Evolutionary conservation across 2,329 filamentous ascomycete species (phyloP), one percentile per base, ranked within the genome.

Genomic region (Diaporthe citri): DNA sequence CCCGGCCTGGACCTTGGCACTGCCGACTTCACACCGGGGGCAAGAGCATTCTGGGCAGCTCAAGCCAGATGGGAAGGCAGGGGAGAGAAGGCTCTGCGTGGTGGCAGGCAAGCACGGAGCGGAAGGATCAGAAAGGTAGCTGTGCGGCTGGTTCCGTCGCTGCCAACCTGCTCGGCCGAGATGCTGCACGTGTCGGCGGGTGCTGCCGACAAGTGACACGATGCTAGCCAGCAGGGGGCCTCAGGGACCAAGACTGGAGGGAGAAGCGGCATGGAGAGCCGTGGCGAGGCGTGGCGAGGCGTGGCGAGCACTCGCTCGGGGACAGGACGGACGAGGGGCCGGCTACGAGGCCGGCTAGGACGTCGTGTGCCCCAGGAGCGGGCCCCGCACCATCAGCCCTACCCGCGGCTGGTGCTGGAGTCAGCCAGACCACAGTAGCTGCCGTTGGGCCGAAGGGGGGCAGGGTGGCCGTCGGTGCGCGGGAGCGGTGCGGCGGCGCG

Each of bases 181-280:
- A 48, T 72, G n/a, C 48, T 52, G 51, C 67, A 43, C 39, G 15
- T 52, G 39, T 59, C 39, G 20, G 34, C 66, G 51, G 51, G 67
- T 48, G n/a, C 34, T 67, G 60, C 71, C 71, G 71, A 43, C 60
- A 59, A 73, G n/a, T 62, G 51, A 59, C 31, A n/a, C 28, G 9
- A 41, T 9, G 31, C 43, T 17, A 31, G 48, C 39, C 52, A 34
- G 52, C 15, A 22, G 52, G 52, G 8, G 3, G n/a, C 12, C 7
- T 25, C 48, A 13, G 20, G 48, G 20, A 10, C 36, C 12, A 43
- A 4, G 57, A 8, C 57, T 28, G 10, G 36, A 43, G 22, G 12
- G 34, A 25, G 57, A 9, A n/a, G 15, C 4, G 20, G 5, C 43
- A 22, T 46, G 43, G 15, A 12, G 15, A 64, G 60, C 25, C 41